Percentiles rank a stretch among this genome's conserved stretches.
These are phyloP conservation scores for Podochytrium sp. DNA, from an alignment of 192 early-diverging fungal genomes.

Conservation along the genomic window DNA sequence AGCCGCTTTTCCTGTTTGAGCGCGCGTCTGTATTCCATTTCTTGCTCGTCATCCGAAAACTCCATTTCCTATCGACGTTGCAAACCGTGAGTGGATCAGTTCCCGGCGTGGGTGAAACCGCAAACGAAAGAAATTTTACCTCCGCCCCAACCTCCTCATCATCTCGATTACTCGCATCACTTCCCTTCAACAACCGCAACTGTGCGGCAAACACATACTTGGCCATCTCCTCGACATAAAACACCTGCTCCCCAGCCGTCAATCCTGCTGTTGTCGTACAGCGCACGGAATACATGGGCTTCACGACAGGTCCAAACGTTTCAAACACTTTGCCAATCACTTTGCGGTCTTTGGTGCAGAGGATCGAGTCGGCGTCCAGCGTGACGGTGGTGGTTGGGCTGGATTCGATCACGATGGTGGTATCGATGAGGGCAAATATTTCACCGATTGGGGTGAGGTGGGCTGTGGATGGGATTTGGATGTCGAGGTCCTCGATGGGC, in stretches of 20 bases:
- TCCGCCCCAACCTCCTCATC: conserved; percentile 88
- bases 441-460: conserved; percentile 63
- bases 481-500: conserved; percentile 47
- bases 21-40: conserved; percentile 59
- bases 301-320: conserved; percentile 86
- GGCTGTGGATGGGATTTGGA: conserved; percentile 54
- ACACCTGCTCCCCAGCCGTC: conserved; percentile 51
- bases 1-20: conserved; percentile 32
- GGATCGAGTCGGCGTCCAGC: conserved; percentile 76
- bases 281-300: conserved; percentile 82
- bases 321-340: conserved; percentile 64
- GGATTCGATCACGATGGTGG: conserved; percentile 72
- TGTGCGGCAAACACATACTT: conserved; percentile 68
- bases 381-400: conserved; percentile 51
- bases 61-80: conserved; percentile 68
- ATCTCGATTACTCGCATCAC: conserved; percentile 89
- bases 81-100: too few relatives aligned
- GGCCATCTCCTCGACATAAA: conserved; percentile 62
- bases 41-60: conserved; percentile 95
- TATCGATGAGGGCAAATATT: conserved; percentile 72
- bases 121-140: conserved; percentile 33
- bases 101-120: background rate
- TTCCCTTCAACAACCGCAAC: conserved; percentile 74
- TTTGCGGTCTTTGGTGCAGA: conserved; percentile 64
- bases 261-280: conserved; percentile 41